Evolutionary conservation across 768 basidiomycete species (phyloP), one percentile per base, ranked within the genome.

Genomic region (Boletus coccyginus): DNA sequence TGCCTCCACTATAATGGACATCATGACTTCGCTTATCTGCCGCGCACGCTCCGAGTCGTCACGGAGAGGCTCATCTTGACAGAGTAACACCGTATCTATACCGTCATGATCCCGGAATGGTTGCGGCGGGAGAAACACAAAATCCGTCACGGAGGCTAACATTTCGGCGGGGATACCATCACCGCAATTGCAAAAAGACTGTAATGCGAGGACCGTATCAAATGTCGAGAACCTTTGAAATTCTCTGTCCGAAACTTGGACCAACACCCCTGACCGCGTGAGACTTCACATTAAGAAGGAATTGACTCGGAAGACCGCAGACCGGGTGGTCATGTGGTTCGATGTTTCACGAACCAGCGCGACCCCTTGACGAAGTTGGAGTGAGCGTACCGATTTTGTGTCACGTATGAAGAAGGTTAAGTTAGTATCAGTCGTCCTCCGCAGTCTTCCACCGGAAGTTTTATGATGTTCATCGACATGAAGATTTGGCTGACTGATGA

Each of bases 151-250:
- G 42, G 27, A 46, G 36, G 35, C 11, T 51, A 27, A 29, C 21
- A 10, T 31, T 46, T 48, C 49, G 48, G 46, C 52, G 54, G 58
- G 16, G 53, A 42, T 63, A 38, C 55, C 16, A 46, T 36, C 55
- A 46, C 17, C 19, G 27, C 32, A 36, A 35, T 49, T 21, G 12
- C 31, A 31, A 51, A 39, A 36, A 14, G 14, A 42, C 44, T n/a
- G 12, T 6, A 7, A 36, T 27, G 39, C 17, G 7, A 33, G 12
- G 19, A 5, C 27, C 27, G 27, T 21, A 21, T 21, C 21, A 21
- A 21, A 21, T 33, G 27, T 50, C 29, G 19, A 19, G 19, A 21
- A n/a, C 29, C 2, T 21, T 35, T 11, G 35, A 7, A 21, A 11
- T 29, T 12, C 19, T 11, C 10, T 19, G 21, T 9, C 13, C 24